Base-by-base conservation (phyloP, 2,329 filamentous ascomycete genomes). In the Alternaria gaisen region DNA sequence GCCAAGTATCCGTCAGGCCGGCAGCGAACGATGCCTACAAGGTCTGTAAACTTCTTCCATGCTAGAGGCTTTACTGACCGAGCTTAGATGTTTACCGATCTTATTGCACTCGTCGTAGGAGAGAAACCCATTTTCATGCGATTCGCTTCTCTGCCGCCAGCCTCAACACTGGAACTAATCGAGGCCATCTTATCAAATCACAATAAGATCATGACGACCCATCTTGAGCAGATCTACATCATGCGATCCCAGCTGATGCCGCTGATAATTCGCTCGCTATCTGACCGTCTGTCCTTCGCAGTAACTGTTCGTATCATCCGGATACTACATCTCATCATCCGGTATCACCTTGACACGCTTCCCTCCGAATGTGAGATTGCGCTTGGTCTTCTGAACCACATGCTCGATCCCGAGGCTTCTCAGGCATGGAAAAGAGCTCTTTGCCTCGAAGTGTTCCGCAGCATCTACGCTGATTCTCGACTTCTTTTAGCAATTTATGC, bases 101-200 rank as follows among this genome's bases (percentile, higher is more conserved):
- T 99, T 8, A 97, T 93, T 69, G 86, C 97, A 48, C 83, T 97
- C 69, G 92, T 93, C 0, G 93, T 97, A 76, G 91, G 91, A 34
- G 91, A 95, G 70, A 89, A 90, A 41, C 89, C 94, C 4, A 88
- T 92, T 65, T 97, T 94, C 72, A 84, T 99, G 40, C 88, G 89
- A 32, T 91, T 95, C 70, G 89, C 91, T 12, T 87, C 88, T 4
- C 84, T 98, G 10, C 89, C 92, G 0, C 89, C 93, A 69, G 90
- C 91, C 0, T 95, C 97, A 69, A 92, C 93, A 6, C 82, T 99
- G 1, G 95, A 99, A 75, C 85, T 98, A 56, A 93, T 99, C 69
- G 94, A 97, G 79, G 94, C 93, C 1, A 89, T 97, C 53, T 82
- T 99, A 60, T 90, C 91, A 24, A 96, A 94, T 70, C 93, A 97